Conservation (phyloP, 2,329 filamentous ascomycete genomes). For the Fusarium coffeatum region DNA sequence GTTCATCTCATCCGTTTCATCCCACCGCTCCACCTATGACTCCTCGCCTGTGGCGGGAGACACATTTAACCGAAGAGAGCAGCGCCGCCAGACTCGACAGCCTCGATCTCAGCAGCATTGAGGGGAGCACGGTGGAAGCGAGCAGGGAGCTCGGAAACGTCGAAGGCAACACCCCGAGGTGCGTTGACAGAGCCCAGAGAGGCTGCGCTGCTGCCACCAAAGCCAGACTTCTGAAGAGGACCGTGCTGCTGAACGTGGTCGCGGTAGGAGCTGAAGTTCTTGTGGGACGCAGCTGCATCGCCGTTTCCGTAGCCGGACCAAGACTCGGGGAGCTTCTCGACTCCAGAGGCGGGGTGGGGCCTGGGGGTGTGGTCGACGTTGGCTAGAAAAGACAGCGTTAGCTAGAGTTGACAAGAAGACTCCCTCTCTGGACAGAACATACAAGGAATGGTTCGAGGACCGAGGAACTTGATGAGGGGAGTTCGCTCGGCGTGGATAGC, state of each 20-base stretch:
- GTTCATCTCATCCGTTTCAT: constrained; percentile 36
- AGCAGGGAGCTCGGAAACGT: constrained; percentile 85
- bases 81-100: constrained; percentile 92
- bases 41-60: constrained; percentile 31
- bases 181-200: constrained; percentile 79
- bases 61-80: constrained; percentile 59
- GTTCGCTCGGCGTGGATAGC: constrained; percentile 69
- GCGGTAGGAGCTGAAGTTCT: constrained; percentile 80
- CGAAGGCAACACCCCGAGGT: constrained; percentile 82
- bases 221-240: constrained; percentile 71
- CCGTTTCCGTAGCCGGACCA: constrained; percentile 55
- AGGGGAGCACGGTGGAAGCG: constrained; percentile 84
- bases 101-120: constrained; percentile 89
- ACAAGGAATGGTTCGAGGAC: constrained; percentile 70
- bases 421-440: constrained; percentile 45
- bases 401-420: constrained; percentile 7
- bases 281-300: constrained; percentile 57
- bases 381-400: constrained; percentile 59
- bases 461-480: constrained; percentile 72
- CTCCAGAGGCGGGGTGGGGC: constrained; percentile 78
- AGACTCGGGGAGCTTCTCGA: constrained; percentile 68
- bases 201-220: constrained; percentile 74
- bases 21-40: constrained; percentile 39
- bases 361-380: constrained; percentile 78
- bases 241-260: constrained; percentile 83